phyloP scores from a whole-genome alignment of 2,329 filamentous ascomycete genomes.

The Metarhizium brunneum region DNA sequence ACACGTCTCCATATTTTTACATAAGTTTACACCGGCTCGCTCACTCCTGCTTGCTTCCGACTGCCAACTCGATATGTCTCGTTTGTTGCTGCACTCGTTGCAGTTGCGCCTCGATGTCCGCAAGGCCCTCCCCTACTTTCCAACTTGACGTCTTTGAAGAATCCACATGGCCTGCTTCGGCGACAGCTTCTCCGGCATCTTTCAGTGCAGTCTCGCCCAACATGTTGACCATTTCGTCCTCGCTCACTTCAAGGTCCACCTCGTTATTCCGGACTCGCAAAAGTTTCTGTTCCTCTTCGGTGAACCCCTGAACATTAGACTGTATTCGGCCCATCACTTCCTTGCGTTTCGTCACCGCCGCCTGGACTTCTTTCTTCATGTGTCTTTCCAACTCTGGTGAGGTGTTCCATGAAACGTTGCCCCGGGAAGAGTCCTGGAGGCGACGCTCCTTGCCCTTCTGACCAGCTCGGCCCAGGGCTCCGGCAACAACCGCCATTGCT shows the following conservation, averaged over 20 bases:
- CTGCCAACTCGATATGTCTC: slow-evolving; percentile 14
- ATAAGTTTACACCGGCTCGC: background rate
- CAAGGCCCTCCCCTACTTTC: slow-evolving; percentile 2
- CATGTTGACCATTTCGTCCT: slow-evolving; percentile 27
- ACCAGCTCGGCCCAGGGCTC: slow-evolving; percentile 76
- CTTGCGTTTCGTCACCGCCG: slow-evolving; percentile 22
- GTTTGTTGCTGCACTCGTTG: slow-evolving; percentile 7
- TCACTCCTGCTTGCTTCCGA: slow-evolving; percentile 10
- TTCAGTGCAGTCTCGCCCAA: slow-evolving; percentile 13
- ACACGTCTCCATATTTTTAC: background rate
- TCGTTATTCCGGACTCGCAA: slow-evolving; percentile 17
- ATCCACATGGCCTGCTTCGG: background rate
- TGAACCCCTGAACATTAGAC: slow-evolving; percentile 25
- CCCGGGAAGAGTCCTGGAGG: slow-evolving; percentile 49
- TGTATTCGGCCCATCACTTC: slow-evolving; percentile 27
- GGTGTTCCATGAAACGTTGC: slow-evolving; percentile 54
- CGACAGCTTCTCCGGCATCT: slow-evolving; percentile 1
- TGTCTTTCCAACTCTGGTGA: slow-evolving; percentile 31
- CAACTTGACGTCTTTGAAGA: background rate
- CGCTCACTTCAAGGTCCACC: slow-evolving; percentile 20
- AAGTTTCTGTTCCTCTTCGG: slow-evolving; percentile 27
- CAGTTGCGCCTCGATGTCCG: slow-evolving; percentile 12
- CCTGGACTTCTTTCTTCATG: slow-evolving; percentile 23
- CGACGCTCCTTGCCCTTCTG: slow-evolving; percentile 65
- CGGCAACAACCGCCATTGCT: slow-evolving; percentile 70